Evolutionary conservation across 768 basidiomycete genomes (phyloP), one percentile per base, ranked within the genome.

Genomic region (Suillus ampliporus): DNA sequence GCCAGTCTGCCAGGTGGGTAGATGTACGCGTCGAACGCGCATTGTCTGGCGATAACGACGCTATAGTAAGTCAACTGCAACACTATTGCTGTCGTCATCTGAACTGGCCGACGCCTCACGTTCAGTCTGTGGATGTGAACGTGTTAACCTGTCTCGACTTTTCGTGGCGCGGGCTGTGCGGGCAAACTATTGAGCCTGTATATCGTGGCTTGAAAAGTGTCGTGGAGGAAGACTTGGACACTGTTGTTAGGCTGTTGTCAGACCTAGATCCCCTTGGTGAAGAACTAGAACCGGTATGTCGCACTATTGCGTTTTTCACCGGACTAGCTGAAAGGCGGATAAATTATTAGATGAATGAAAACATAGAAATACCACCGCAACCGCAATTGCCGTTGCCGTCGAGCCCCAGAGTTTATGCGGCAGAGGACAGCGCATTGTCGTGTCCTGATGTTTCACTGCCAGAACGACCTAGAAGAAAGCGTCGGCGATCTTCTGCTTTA

Each of bases 171-270:
- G 64, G 64, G 28, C 64, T 75, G 23, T 81, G 72, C 65, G 68
- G 68, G 28, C 69, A 68, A 40, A 68, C 72, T 31, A 63, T 80
- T 38, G 57, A 66, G 8, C 79, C 80, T 9, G 65, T 78, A n/a
- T 84, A 74, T 69, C 68, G 64, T 38, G 70, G 69, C 53, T 40
- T 85, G 28, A 75, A 75, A 48, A 73, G 64, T 44, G 74, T 77
- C 31, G 60, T 83, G 5, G 66, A 69, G 56, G 65, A 78, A 46
- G 83, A 84, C 57, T 61, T 83, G 17, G 74, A 82, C 41, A 73
- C 73, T 61, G 75, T 84, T n/a, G 74, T 79, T 14, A 76, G 74
- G 60, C 60, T 84, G 11, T 71, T 84, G 53, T 77, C 76, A 26
- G 80, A 81, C 23, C 68, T 84, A 48, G 84, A 80, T 58, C 68